These are phyloP conservation scores for Leccinum incarnatum DNA, from an alignment of 768 basidiomycete species.

Conservation along the genomic window DNA sequence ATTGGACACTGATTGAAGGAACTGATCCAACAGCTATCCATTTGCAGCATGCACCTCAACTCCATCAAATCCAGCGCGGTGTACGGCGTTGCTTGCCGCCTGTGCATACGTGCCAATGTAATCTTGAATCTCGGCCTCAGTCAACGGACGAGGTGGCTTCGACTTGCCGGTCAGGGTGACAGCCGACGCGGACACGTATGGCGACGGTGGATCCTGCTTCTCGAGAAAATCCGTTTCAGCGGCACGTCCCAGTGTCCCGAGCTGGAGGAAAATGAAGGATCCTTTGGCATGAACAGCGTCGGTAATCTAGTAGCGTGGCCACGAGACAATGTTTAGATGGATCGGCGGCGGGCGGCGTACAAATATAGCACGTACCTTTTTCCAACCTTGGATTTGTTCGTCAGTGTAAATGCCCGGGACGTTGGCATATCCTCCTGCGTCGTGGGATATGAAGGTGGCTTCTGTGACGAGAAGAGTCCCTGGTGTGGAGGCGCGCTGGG, in stretches of 20 bases:
- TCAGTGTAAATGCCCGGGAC: background rate
- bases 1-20: slow-evolving; percentile 34
- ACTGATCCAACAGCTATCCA: slow-evolving; percentile 56
- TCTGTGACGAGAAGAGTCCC: background rate
- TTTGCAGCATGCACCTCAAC: slow-evolving; percentile 44
- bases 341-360: background rate
- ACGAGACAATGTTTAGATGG: background rate
- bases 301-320: background rate
- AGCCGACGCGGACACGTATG: slow-evolving; percentile 34
- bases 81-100: slow-evolving; percentile 34
- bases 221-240: slow-evolving; percentile 36
- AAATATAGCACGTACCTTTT: background rate
- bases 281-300: background rate
- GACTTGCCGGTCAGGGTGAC: slow-evolving; percentile 21
- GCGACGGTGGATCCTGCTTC: slow-evolving; percentile 33
- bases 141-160: slow-evolving; percentile 15
- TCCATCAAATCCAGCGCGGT: slow-evolving; percentile 9
- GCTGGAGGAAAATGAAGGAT: background rate
- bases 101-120: slow-evolving; percentile 28
- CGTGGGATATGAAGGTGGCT: background rate
- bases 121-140: slow-evolving; percentile 32
- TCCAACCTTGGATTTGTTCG: background rate
- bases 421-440: background rate
- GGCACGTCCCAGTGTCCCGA: slow-evolving; percentile 51
- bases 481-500: background rate